Conservation (phyloP, 176 grass and related monocot genomes). For the Juncus inflexus region DNA sequence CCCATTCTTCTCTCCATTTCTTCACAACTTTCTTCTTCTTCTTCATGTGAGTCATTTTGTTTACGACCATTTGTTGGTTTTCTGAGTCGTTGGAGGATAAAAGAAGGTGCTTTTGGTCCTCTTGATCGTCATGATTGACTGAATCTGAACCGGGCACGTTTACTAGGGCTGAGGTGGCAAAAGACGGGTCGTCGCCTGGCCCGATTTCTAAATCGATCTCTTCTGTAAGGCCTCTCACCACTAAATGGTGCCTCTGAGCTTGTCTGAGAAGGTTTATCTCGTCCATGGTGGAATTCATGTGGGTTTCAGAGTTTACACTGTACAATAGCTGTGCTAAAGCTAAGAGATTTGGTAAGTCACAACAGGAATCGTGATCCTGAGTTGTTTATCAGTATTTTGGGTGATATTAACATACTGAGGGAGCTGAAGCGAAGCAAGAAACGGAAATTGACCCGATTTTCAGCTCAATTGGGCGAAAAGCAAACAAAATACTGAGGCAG, state of each 20-base stretch:
- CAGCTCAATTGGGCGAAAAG: conserved; percentile 2
- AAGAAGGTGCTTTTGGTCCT: conserved; percentile 84
- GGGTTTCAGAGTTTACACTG: conserved; percentile 3
- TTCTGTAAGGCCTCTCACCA: conserved; percentile 80
- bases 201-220: conserved; percentile 97
- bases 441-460: conserved; percentile 17
- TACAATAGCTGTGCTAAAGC: not conserved
- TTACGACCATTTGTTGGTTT: conserved; percentile 38
- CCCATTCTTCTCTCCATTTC: conserved; percentile 97
- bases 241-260: conserved; percentile 67
- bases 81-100: conserved; percentile 50
- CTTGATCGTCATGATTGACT: conserved; percentile 34
- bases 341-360: not conserved
- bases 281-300: conserved; percentile 76
- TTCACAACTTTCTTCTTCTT: conserved; percentile 99
- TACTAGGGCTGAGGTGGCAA: conserved; percentile 53
- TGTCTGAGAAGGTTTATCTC: conserved; percentile 85
- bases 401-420: conserved; percentile 13
- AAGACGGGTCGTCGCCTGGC: conserved; percentile 74
- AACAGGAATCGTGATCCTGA: too few species aligned
- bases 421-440: not conserved
- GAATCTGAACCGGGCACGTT: conserved; percentile 50
- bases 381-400: not conserved
- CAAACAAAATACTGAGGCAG: not conserved
- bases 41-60: conserved; percentile 49